Base-by-base conservation (phyloP, 1,284 basidiomycete genomes). In the Trichosporon faecale region DNA sequence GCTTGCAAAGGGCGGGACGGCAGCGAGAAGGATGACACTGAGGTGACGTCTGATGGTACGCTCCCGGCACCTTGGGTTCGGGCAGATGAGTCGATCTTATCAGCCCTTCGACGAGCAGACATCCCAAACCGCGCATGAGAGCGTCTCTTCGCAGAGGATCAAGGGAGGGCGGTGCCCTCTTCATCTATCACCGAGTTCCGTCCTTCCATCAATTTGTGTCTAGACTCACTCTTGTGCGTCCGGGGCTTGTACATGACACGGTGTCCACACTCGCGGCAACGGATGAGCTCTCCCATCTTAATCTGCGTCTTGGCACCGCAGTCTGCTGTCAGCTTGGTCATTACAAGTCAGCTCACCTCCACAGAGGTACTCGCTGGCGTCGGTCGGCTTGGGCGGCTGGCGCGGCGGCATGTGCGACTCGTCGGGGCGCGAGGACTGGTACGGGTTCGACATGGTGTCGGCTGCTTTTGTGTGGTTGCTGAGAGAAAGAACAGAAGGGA, bases 201-300 rank as follows among this genome's bases (percentile, higher is more conserved):
- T 40, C 40, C 40, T 7, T n/a, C 16, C 49, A 21, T 18, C 49
- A 21, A 23, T 52, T 9, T 9, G 21, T 21, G 7, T 9, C 14
- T 11, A 23, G 12, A 89, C 93, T 82, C 81, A 98, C 96, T 97
- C 86, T 94, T 87, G 81, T 90, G 93, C 23, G 95, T 98, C 77
- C 96, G 86, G 84, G 97, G 97, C 86, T 99, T 99, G 86, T 98
- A 98, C 94, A 99, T 97, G 82, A 99, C 95, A 74, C 96, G 90
- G 83, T 98, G 96, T 2, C 96, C 96, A 80, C 96, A 99, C 82
- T 98, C 95, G 77, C 92, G 88, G 85, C 96, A 99, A 69, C 96
- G 91, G 77, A 98, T 97, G 61, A 94, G 93, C 83, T 99, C 96
- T 72, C 93, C 86, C n/a, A 93, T 87, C 82, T 91, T 91, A 82